Percentiles rank a stretch among this genome's conserved stretches.
These are phyloP conservation scores for Trichothecium sympodiale DNA, from an alignment of 2,329 filamentous ascomycete genomes.

Conservation along the genomic window DNA sequence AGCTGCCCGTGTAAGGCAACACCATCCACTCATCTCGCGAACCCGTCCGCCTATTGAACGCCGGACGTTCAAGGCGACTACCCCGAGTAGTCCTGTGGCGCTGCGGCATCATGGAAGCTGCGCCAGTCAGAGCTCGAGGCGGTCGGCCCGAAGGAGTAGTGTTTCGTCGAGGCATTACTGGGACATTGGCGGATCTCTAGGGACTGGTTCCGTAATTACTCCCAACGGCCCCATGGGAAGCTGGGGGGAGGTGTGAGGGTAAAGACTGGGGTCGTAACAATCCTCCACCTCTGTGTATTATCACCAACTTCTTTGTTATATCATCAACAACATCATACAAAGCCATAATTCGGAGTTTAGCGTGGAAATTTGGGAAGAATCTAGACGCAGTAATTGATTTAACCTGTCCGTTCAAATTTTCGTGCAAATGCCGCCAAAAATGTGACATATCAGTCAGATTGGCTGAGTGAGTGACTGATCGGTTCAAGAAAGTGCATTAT, in stretches of 20 bases:
- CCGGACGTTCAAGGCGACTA: constrained; percentile 43
- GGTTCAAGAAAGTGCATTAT: too few relatives aligned
- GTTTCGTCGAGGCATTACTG: constrained; percentile 78
- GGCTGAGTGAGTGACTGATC: too few relatives aligned
- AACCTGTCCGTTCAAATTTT: too few relatives aligned
- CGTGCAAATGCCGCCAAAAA: too few relatives aligned
- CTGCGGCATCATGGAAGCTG: constrained; percentile 55
- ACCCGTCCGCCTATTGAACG: constrained; percentile 35
- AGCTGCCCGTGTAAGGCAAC: constrained; percentile 73
- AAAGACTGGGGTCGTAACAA: background rate
- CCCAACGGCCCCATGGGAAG: constrained; percentile 58
- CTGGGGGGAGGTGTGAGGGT: constrained; percentile 60
- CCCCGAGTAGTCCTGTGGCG: constrained; percentile 35
- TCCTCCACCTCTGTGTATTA: too few relatives aligned
- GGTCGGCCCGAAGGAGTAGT: constrained; percentile 55
- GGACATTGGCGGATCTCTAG: constrained; percentile 76
- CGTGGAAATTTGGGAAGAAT: too few relatives aligned
- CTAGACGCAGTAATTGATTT: too few relatives aligned
- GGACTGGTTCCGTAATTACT: constrained; percentile 61
- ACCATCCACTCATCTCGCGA: constrained; percentile 72
- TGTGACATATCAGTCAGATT: too few relatives aligned
- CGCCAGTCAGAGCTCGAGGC: constrained; percentile 77
- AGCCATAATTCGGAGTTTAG: too few relatives aligned
- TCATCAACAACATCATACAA: too few relatives aligned
- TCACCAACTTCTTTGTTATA: too few relatives aligned